Evolutionary conservation across 192 early-diverging fungal genomes (phyloP).

Genomic region (Geosiphon pyriformis): DNA sequence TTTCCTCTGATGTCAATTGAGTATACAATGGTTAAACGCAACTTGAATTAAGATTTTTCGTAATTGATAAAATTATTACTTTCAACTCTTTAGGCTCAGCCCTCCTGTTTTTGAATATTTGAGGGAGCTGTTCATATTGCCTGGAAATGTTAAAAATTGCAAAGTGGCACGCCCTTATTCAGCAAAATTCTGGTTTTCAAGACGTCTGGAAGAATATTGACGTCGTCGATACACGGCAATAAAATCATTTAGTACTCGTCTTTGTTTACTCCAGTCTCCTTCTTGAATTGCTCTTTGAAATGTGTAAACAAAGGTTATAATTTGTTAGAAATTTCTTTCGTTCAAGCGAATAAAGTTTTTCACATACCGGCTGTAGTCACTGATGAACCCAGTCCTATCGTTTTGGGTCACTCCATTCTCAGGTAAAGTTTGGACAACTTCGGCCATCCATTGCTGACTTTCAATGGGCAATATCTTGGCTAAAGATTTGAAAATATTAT

Average conservation of each 20-base stretch:
- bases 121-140: no score
- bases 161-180: no score
- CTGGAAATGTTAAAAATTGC: no score
- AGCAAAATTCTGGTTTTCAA: neutral
- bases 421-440: slow-evolving; percentile 38
- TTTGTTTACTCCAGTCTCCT: slow-evolving; percentile 46
- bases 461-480: slow-evolving; percentile 44
- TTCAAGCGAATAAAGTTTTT: neutral
- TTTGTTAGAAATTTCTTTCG: neutral
- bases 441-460: slow-evolving; percentile 42
- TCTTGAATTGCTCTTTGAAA: slow-evolving; percentile 44
- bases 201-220: slow-evolving; percentile 31
- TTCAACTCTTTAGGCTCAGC: no score
- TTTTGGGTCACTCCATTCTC: slow-evolving; percentile 38
- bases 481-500: slow-evolving; percentile 42
- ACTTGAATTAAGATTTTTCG: no score
- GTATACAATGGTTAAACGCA: no score
- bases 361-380: slow-evolving; percentile 51
- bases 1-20: no score
- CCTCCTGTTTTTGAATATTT: no score
- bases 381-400: slow-evolving; percentile 48
- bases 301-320: slow-evolving; percentile 5
- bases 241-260: slow-evolving; percentile 53
- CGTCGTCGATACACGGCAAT: slow-evolving; percentile 50
- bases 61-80: no score